These are phyloP conservation scores for Ceratocystis huliohia DNA, from an alignment of 2,329 filamentous ascomycete species.

Conservation along the genomic window DNA sequence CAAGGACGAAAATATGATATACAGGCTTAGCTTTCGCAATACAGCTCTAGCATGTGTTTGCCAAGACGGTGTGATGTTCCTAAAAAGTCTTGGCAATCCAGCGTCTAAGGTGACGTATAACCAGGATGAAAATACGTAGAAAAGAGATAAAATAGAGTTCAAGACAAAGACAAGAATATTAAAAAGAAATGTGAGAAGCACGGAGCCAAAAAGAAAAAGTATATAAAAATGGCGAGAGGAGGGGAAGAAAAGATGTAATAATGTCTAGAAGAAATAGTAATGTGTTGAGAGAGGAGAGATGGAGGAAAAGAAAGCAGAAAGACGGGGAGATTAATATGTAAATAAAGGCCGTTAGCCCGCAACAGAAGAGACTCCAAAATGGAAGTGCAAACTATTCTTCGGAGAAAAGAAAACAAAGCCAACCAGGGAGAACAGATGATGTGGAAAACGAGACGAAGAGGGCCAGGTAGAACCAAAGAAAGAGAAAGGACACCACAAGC, in stretches of 20 bases:
- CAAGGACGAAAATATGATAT: too few relatives aligned
- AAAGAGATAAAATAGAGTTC: neutral
- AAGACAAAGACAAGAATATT: neutral
- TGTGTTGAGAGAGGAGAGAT: neutral
- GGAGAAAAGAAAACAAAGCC: neutral
- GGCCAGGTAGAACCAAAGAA: neutral
- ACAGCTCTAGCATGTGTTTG: neutral
- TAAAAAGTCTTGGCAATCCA: conserved; percentile 6
- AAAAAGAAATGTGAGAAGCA: neutral
- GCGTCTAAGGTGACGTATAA: neutral
- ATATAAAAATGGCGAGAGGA: neutral
- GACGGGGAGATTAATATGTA: neutral
- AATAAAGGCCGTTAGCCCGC: neutral
- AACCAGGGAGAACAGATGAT: neutral
- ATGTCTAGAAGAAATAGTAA: neutral
- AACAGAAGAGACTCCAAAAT: neutral
- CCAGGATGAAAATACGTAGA: neutral
- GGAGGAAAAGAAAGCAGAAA: neutral
- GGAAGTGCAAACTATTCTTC: neutral
- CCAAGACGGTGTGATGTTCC: conserved; percentile 7
- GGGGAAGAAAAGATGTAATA: neutral
- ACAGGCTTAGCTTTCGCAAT: neutral
- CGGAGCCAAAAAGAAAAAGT: neutral
- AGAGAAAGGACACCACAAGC: neutral
- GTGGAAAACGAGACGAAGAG: neutral